Evolutionary conservation across 495 filamentous ascomycete genomes (phyloP).

Genomic region (Tuber aestivum): DNA sequence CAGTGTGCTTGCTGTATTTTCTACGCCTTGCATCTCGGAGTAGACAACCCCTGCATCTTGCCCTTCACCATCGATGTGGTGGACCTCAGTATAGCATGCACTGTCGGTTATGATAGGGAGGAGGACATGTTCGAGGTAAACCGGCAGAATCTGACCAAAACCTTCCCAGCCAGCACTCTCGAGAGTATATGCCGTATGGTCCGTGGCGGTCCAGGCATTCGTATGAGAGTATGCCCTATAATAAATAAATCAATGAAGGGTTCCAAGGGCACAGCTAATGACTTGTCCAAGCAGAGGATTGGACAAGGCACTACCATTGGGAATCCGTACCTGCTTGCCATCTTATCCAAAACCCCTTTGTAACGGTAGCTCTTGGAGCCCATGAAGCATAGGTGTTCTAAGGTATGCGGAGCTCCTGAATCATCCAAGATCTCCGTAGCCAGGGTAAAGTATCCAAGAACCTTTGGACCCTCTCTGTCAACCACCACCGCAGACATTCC

Average conservation of each 20-base stretch:
- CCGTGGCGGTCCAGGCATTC: slow-evolving; percentile 92
- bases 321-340: slow-evolving; percentile 56
- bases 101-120: slow-evolving; percentile 86
- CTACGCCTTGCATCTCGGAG: slow-evolving; percentile 95
- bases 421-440: slow-evolving; percentile 98
- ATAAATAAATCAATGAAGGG: slow-evolving; percentile 5
- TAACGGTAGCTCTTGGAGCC: slow-evolving; percentile 90
- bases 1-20: slow-evolving; percentile 74
- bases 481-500: slow-evolving; percentile 92
- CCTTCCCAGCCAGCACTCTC: slow-evolving; percentile 95
- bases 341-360: slow-evolving; percentile 89
- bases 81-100: slow-evolving; percentile 89
- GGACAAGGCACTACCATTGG: not conserved
- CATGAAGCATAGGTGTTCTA: slow-evolving; percentile 98
- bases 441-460: slow-evolving; percentile 88
- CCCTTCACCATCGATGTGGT: slow-evolving; percentile 86
- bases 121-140: slow-evolving; percentile 93
- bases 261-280: not conserved
- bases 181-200: slow-evolving; percentile 94
- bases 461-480: slow-evolving; percentile 85
- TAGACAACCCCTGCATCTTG: slow-evolving; percentile 98
- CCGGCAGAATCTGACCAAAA: slow-evolving; percentile 85
- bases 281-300: not conserved
- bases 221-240: slow-evolving; percentile 88
- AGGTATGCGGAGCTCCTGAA: slow-evolving; percentile 88